A percentile compares a stretch with the other conserved stretches of the same genome.
Evolutionary conservation across 352 stramenopile genomes (phyloP).

Genomic region (Saprolegnia diclina): DNA sequence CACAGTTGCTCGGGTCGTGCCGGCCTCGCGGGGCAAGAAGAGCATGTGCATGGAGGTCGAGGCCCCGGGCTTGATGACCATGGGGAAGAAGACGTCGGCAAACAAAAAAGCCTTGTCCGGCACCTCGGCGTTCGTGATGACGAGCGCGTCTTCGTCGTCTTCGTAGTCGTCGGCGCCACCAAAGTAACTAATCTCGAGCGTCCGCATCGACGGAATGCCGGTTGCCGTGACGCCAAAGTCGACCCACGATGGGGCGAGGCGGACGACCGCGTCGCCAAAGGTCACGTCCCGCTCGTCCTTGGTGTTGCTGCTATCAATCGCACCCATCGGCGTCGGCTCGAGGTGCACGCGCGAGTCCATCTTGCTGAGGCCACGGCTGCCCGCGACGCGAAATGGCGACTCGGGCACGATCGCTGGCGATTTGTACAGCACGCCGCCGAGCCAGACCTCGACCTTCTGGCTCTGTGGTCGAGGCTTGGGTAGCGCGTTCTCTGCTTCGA

Average conservation of each 20-base stretch:
- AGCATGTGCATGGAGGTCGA: conserved; percentile 3
- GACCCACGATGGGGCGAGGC: not conserved
- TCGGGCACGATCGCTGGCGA: not conserved
- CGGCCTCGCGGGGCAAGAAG: conserved; percentile 6
- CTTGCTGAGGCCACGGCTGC: not conserved
- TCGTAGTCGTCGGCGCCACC: not conserved
- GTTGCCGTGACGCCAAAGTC: conserved; percentile 19
- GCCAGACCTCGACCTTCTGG: conserved; percentile 14
- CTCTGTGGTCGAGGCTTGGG: conserved; percentile 8
- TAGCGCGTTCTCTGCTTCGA: not conserved
- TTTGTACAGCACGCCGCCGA: conserved; percentile 22
- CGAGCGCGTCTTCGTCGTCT: not conserved
- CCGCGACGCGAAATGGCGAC: not conserved
- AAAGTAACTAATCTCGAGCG: conserved; percentile 10
- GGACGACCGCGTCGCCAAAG: conserved; percentile 15
- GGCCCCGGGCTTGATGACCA: not conserved
- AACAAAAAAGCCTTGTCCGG: conserved; percentile 18
- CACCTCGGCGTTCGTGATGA: not conserved
- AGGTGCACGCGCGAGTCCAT: not conserved
- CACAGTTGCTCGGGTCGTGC: not conserved
- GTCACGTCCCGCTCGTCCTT: not conserved
- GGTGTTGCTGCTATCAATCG: too few relatives aligned
- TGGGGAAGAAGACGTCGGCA: not conserved
- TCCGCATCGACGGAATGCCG: conserved; percentile 1
- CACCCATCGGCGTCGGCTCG: not conserved